phyloP scores from a whole-genome alignment of 1,284 basidiomycete species.

The Fomitopsis schrenkii region DNA sequence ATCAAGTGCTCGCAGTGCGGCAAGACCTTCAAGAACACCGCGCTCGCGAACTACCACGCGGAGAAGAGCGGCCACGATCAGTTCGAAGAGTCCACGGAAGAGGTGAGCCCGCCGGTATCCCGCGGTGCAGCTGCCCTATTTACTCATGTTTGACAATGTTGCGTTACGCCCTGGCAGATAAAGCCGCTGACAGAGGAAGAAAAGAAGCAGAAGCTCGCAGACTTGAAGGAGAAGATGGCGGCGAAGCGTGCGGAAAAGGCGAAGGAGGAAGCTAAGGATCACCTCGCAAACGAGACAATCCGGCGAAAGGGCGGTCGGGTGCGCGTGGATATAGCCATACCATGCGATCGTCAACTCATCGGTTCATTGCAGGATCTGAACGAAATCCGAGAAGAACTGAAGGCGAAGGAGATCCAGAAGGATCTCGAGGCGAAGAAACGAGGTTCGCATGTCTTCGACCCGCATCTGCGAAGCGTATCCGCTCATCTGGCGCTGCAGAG shows the following conservation, averaged over 20 bases:
- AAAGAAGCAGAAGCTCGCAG: slow-evolving; percentile 78
- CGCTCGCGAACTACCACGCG: slow-evolving; percentile 90
- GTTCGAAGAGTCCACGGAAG: slow-evolving; percentile 94
- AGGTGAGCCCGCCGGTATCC: slow-evolving; percentile 44
- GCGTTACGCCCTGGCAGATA: slow-evolving; percentile 43
- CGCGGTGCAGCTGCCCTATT: neutral
- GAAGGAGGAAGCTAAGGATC: slow-evolving; percentile 66
- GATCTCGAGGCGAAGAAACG: slow-evolving; percentile 81
- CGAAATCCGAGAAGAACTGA: slow-evolving; percentile 72
- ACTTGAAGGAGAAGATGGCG: slow-evolving; percentile 75
- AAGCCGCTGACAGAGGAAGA: slow-evolving; percentile 95
- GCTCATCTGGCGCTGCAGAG: slow-evolving; percentile 44
- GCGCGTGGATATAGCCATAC: neutral
- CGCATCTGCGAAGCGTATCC: no score
- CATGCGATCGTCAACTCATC: slow-evolving; percentile 1
- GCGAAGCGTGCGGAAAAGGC: slow-evolving; percentile 72
- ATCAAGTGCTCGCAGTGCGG: slow-evolving; percentile 81
- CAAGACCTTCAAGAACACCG: slow-evolving; percentile 86
- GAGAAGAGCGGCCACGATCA: slow-evolving; percentile 94
- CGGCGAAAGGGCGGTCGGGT: slow-evolving; percentile 83
- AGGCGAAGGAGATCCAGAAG: slow-evolving; percentile 75
- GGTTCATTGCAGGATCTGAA: slow-evolving; percentile 52
- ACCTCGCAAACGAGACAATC: slow-evolving; percentile 75
- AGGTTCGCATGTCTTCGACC: neutral
- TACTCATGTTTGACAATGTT: neutral